Evolutionary conservation across 176 grass and related monocot genomes (phyloP), one percentile per base, ranked within the genome.

Genomic region (Avena atlantica): DNA sequence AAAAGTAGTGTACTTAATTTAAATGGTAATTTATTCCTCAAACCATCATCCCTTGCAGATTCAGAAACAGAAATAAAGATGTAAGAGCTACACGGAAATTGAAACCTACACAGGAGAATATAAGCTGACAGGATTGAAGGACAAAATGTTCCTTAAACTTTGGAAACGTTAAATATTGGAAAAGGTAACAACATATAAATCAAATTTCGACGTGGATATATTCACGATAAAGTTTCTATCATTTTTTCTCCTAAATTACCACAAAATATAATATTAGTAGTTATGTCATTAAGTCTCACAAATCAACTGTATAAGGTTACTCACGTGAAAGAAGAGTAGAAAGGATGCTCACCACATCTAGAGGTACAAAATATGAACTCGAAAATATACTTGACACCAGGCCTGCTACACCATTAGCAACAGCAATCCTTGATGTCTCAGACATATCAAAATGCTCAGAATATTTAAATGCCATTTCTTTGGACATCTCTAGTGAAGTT

Each of bases 401-500:
- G 59, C 97, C 97, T 23, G 90, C 97, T 52, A 91, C 76, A 17
- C 92, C 90, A 70, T 96, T 98, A 73, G 94, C 88, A 70, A 94
- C 15, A 69, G 88, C 89, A 85, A 98, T 94, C 31, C 42, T 78
- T 49, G 91, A 78, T 70, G 92, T 92, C 74, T 98, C 97, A n/a
- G 92, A 94, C 70, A 94, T 86, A 81, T 93, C 87, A n/a, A 86
- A 56, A 61, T 37, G 70, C 83, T 98, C 87, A 16, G 90, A 84
- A 72, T 94, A 94, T 73, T 92, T 96, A 58, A 96, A 74, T 16
- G 90, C 89, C 87, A 92, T 91, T 81, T 96, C 97, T 80, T 98
- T 98, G 10, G 97, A 94, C 12, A 96, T 63, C 80, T 98, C 97
- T 7, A 98, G 89, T 17, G 97, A 95, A 44, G 97, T 98, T 4